These are phyloP conservation scores for Fusarium subtropicale DNA, from an alignment of 2,329 filamentous ascomycete genomes.

Conservation along the genomic window DNA sequence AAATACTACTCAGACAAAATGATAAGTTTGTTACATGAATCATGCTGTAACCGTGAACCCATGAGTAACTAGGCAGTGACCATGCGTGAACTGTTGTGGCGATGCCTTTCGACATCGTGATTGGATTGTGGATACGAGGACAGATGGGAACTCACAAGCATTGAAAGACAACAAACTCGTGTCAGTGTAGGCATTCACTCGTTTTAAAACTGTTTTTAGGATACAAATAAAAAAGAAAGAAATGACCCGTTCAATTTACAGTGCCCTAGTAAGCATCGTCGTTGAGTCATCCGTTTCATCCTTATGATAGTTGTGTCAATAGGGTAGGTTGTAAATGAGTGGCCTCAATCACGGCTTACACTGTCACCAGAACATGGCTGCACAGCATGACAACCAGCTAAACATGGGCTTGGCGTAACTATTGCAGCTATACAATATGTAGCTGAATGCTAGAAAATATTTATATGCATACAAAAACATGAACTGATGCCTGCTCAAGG, in stretches of 20 bases:
- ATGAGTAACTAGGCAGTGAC: constrained; percentile 14
- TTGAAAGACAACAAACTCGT: background rate
- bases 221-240: background rate
- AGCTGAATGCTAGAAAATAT: background rate
- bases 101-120: constrained; percentile 10
- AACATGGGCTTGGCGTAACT: background rate
- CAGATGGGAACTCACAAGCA: background rate
- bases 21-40: background rate
- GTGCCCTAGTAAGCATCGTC: background rate
- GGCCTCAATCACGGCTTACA: constrained; percentile 13
- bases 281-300: background rate
- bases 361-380: constrained; percentile 3
- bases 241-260: background rate
- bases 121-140: background rate
- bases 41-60: background rate
- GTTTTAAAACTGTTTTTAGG: background rate
- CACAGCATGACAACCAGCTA: background rate
- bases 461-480: background rate
- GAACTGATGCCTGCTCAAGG: background rate
- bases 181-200: background rate
- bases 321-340: constrained; percentile 7
- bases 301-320: background rate
- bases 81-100: constrained; percentile 18
- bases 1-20: background rate
- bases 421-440: background rate